These are phyloP conservation scores for Colletotrichum sp. DNA, from an alignment of 2,329 filamentous ascomycete species.

Conservation along the genomic window DNA sequence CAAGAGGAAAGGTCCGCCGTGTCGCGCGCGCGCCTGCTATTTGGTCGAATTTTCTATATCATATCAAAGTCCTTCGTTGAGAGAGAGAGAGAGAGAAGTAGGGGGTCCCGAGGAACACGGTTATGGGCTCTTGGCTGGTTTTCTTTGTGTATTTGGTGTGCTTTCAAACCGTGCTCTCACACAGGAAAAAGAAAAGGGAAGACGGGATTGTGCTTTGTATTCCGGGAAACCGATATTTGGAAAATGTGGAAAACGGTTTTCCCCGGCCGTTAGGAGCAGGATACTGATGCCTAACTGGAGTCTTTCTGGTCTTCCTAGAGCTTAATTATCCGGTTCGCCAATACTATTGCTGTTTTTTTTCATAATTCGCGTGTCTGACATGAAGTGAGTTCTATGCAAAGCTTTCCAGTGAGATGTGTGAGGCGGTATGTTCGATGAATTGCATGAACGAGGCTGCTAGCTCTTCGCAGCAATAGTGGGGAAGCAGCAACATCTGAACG, in stretches of 20 bases:
- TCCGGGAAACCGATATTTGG: background rate
- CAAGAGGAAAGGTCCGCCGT: background rate
- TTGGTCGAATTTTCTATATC: background rate
- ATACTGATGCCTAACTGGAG: background rate
- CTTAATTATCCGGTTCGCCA: background rate
- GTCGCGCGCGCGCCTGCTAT: background rate
- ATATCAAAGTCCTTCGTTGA: background rate
- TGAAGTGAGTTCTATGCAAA: background rate
- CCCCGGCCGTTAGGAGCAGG: background rate
- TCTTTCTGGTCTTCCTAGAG: slow-evolving; percentile 9
- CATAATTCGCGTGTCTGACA: background rate
- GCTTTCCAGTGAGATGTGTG: background rate
- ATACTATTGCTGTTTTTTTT: background rate
- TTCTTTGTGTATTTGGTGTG: background rate
- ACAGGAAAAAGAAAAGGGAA: background rate
- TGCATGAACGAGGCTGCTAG: background rate
- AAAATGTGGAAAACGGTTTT: background rate
- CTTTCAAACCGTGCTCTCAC: background rate
- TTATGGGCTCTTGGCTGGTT: background rate
- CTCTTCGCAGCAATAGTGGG: background rate
- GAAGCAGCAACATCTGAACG: background rate
- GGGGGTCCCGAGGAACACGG: background rate
- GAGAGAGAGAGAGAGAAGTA: background rate
- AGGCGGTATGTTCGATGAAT: background rate
- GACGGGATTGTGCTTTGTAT: background rate